Evolutionary conservation across 768 basidiomycete genomes (phyloP).

Genomic region (Imleria badia): DNA sequence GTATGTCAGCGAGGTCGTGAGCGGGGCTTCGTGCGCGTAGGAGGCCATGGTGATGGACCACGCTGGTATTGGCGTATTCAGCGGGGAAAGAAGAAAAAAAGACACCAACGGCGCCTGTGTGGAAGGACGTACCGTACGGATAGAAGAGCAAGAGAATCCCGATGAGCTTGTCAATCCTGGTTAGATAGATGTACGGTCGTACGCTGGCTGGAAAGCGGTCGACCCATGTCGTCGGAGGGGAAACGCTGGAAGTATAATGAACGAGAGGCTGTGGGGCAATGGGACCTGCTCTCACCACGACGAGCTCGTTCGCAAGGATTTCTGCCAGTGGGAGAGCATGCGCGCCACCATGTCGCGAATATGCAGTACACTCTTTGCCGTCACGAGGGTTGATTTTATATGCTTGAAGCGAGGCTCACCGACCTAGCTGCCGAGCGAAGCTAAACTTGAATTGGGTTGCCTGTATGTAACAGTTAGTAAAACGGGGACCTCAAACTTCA

Average conservation of each 20-base stretch:
- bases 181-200: constrained; percentile 82
- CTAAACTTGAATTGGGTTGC: too few relatives aligned
- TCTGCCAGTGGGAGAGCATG: constrained; percentile 2
- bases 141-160: constrained; percentile 90
- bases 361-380: not conserved
- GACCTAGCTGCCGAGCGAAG: too few relatives aligned
- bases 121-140: constrained; percentile 75
- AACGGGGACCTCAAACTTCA: too few relatives aligned
- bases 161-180: constrained; percentile 94
- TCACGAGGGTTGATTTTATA: not conserved
- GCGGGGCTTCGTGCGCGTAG: constrained; percentile 70
- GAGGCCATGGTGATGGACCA: constrained; percentile 99
- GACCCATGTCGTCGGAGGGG: constrained; percentile 55
- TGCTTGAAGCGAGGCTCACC: too few relatives aligned
- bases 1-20: constrained; percentile 69
- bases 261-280: constrained; percentile 4
- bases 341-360: constrained; percentile 11
- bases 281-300: not conserved
- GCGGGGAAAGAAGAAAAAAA: not conserved
- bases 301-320: not conserved
- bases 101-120: too few relatives aligned
- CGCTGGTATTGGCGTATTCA: constrained; percentile 45
- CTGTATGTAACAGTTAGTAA: too few relatives aligned
- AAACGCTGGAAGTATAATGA: constrained; percentile 15
- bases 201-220: constrained; percentile 58